Percentiles rank a stretch among this genome's conserved stretches.
Conservation (phyloP, 192 early-diverging fungal genomes). For the Backusella westeae region DNA sequence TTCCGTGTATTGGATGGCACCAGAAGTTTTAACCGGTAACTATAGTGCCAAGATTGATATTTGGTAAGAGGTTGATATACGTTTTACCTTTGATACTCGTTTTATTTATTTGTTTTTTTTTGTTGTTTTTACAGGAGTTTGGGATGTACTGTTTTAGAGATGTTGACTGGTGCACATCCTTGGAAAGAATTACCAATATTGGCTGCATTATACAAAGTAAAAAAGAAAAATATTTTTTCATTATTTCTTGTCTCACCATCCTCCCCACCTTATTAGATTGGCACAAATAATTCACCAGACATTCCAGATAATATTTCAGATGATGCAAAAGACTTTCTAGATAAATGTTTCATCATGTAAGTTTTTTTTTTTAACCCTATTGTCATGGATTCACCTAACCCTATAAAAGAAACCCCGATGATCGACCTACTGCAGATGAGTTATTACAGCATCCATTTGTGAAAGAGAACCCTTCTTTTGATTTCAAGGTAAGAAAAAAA, state of each 20-base stretch:
- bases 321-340: constrained; percentile 69
- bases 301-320: constrained; percentile 68
- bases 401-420: constrained; percentile 60
- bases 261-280: constrained; percentile 53
- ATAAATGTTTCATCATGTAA: constrained; percentile 70
- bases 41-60: constrained; percentile 93
- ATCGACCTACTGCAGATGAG: constrained; percentile 69
- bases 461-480: constrained; percentile 43
- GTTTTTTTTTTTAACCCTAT: constrained; percentile 32
- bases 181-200: constrained; percentile 50
- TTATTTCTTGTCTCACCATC: not conserved
- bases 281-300: constrained; percentile 67
- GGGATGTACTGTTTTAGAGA: constrained; percentile 89
- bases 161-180: constrained; percentile 85
- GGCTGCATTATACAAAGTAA: constrained; percentile 49
- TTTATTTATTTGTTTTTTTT: constrained; percentile 5
- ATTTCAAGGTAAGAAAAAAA: constrained; percentile 38
- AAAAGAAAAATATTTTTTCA: not conserved
- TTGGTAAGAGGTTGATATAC: constrained; percentile 54
- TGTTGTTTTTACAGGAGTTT: constrained; percentile 40
- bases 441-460: constrained; percentile 71
- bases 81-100: not conserved
- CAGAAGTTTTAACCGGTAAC: constrained; percentile 81
- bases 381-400: constrained; percentile 48
- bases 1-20: constrained; percentile 86